Conservation (phyloP, 2,329 filamentous ascomycete genomes). For the Paradendryphiella salina region DNA sequence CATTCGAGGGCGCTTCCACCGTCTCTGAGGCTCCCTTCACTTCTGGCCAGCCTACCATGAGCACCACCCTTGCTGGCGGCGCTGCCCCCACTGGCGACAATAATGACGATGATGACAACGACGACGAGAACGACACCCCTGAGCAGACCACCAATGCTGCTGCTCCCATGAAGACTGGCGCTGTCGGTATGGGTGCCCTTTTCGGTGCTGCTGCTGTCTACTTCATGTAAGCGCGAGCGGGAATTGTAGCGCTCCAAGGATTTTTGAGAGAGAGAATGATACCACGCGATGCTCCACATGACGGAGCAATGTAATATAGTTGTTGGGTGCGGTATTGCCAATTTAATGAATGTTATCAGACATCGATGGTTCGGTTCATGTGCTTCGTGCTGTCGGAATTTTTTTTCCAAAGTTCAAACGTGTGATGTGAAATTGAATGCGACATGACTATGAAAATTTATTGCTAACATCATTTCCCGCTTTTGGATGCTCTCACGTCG, state of each 20-base stretch:
- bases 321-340: no score
- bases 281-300: no score
- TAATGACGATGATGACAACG: no score
- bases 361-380: no score
- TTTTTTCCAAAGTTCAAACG: no score
- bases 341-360: no score
- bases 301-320: conserved; percentile 8
- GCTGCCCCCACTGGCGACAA: conserved; percentile 22
- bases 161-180: conserved; percentile 44
- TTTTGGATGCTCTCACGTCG: no score
- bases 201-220: conserved; percentile 52
- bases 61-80: conserved; percentile 40
- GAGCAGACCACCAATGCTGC: conserved; percentile 15
- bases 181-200: conserved; percentile 53
- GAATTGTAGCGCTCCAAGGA: background rate
- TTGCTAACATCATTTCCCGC: no score
- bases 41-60: conserved; percentile 54
- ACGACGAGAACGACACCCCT: conserved; percentile 6
- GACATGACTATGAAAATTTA: no score
- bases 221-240: conserved; percentile 17
- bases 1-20: conserved; percentile 57
- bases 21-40: conserved; percentile 59
- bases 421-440: no score
- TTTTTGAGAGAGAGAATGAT: no score
- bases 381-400: no score